These are phyloP conservation scores for Phytopythium vexans DNA, from an alignment of 352 stramenopile genomes.

Conservation along the genomic window DNA sequence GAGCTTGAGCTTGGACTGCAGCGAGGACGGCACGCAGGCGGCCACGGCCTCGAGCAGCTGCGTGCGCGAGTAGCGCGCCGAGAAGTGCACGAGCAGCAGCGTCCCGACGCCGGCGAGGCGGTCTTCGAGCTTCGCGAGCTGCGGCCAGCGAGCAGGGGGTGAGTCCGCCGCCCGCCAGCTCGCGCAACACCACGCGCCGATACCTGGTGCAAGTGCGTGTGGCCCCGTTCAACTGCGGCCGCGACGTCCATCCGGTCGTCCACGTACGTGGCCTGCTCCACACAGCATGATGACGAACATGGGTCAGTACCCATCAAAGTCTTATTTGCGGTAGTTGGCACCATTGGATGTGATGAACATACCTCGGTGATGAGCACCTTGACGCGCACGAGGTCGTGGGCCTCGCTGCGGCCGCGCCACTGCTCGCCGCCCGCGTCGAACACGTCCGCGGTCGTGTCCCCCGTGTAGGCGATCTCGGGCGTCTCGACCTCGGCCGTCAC, in stretches of 20 bases:
- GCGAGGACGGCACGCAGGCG: conserved; percentile 23
- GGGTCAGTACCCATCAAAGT: not conserved
- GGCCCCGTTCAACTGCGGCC: conserved; percentile 50
- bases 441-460: conserved; percentile 67
- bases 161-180: not conserved
- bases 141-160: conserved; percentile 4
- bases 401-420: conserved; percentile 7
- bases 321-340: not conserved
- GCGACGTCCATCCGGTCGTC: conserved; percentile 38
- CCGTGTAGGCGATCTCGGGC: conserved; percentile 80
- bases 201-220: conserved; percentile 79
- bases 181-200: conserved; percentile 1
- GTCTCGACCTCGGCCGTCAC: conserved; percentile 31
- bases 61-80: conserved; percentile 44
- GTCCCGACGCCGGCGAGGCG: conserved; percentile 49
- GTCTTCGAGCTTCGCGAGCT: conserved; percentile 40
- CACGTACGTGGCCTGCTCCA: conserved; percentile 45
- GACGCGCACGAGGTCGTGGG: conserved; percentile 52
- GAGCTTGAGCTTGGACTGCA: conserved; percentile 47
- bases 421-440: conserved; percentile 24
- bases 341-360: not conserved
- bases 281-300: not conserved
- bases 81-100: conserved; percentile 77
- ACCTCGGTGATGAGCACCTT: conserved; percentile 83
- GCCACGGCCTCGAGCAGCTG: conserved; percentile 31